phyloP scores from a whole-genome alignment of 225 moss, liverwort and hornwort species.

The Bryum argenteum region DNA sequence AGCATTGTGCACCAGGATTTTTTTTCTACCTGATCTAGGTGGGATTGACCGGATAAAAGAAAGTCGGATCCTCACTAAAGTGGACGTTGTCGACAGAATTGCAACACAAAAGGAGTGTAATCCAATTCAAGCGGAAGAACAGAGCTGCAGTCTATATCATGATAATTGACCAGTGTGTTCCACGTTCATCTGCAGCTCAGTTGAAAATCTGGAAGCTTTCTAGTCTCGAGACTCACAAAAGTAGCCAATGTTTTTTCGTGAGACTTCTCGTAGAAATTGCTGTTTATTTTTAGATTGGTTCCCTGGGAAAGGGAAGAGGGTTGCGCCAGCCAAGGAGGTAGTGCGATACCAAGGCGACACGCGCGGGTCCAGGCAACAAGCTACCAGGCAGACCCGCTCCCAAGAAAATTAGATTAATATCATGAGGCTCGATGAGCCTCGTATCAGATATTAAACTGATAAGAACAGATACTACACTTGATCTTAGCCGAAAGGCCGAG shows the following conservation, averaged over 20 bases:
- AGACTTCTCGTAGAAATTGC: too few species aligned
- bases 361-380: neutral
- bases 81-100: too few species aligned
- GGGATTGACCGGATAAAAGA: neutral
- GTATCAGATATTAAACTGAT: slow-evolving; percentile 64
- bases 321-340: neutral
- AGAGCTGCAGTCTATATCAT: neutral
- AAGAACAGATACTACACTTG: slow-evolving; percentile 67
- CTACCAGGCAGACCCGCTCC: neutral
- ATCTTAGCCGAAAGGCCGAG: slow-evolving; percentile 67
- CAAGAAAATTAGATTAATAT: slow-evolving; percentile 57
- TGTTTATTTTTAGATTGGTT: too few species aligned
- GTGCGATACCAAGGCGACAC: slow-evolving; percentile 9
- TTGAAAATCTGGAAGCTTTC: too few species aligned
- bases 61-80: neutral
- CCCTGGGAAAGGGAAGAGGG: neutral
- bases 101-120: too few species aligned
- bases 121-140: neutral
- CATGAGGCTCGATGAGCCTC: slow-evolving; percentile 51
- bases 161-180: too few species aligned
- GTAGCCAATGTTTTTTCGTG: too few species aligned
- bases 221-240: too few species aligned
- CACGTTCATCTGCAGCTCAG: too few species aligned
- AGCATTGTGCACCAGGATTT: slow-evolving; percentile 1
- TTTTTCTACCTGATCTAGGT: neutral